Evolutionary conservation across 1,284 basidiomycete species (phyloP), one percentile per base, ranked within the genome.

Genomic region (Moesziomyces antarcticus): DNA sequence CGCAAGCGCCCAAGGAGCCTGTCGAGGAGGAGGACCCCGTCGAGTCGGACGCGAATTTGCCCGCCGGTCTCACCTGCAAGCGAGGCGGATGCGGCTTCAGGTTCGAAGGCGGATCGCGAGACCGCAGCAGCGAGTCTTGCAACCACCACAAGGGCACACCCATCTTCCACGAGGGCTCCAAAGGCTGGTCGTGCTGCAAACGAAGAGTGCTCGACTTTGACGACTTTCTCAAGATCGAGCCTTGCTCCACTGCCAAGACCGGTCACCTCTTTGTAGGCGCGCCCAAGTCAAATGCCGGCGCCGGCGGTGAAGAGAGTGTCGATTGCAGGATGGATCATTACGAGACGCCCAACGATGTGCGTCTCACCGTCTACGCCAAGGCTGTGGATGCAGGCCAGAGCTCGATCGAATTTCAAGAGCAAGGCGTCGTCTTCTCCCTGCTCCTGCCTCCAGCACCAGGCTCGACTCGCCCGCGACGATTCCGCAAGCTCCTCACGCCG

Each of bases 131-230:
- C 2, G 82, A 84, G 53, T 27, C 43, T 43, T 84, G 82, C 68
- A 66, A 50, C 11, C 78, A 77, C 53, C 82, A 84, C 70, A 69
- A 59, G 41, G 81, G 81, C 41, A 58, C 64, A 9, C 73, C 82
- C 27, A 81, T 84, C 71, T 84, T 84, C 62, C 82, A 84, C 67
- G 82, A 84, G 50, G 82, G 82, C n/a, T 77, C 73, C 27, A 84
- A 82, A 51, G 81, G 81, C 49, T 83, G 79, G 66, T 67, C 79
- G 3, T 84, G 82, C 60, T 84, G 82, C 70, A 80, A 80, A 54
- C 73, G 75, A 35, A 73, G 80, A 18, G 81, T 83, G 21, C 69
- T 84, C 37, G 79, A 84, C 48, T 84, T 84, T 50, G 70, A 75
- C 58, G 82, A 84, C 49, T 84, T 84, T 48, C 52, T 84, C 30